Conservation (phyloP, 192 early-diverging fungal species). For the Podochytrium sp. region DNA sequence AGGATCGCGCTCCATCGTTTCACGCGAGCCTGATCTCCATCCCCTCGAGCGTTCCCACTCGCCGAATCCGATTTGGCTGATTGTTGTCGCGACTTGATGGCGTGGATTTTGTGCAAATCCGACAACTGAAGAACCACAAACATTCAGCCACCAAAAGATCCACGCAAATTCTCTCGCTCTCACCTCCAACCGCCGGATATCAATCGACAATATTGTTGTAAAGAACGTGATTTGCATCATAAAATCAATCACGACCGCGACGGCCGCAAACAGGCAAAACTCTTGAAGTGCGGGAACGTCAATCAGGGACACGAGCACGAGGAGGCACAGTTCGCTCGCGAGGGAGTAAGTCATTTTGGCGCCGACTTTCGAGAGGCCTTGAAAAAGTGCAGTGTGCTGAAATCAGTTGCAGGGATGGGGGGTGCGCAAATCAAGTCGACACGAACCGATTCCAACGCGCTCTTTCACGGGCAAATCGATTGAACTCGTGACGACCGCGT, state of each 20-base stretch:
- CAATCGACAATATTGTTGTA: slow-evolving; percentile 77
- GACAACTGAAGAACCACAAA: slow-evolving; percentile 40
- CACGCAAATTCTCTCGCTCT: too few species aligned
- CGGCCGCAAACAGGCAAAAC: slow-evolving; percentile 72
- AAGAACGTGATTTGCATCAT: slow-evolving; percentile 83
- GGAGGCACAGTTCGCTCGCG: slow-evolving; percentile 55
- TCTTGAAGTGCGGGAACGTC: slow-evolving; percentile 67
- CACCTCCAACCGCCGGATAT: slow-evolving; percentile 80
- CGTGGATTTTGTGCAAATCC: slow-evolving; percentile 45
- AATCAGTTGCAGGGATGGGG: not conserved
- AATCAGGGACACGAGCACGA: slow-evolving; percentile 62
- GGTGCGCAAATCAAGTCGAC: not conserved
- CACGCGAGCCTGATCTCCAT: too few species aligned
- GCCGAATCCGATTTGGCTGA: not conserved
- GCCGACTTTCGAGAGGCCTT: slow-evolving; percentile 70
- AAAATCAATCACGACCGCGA: slow-evolving; percentile 75
- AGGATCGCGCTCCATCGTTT: slow-evolving; percentile 39
- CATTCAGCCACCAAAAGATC: not conserved
- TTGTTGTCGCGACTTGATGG: not conserved
- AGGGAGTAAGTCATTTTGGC: slow-evolving; percentile 65
- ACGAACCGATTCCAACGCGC: slow-evolving; percentile 64
- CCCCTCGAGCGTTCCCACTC: too few species aligned
- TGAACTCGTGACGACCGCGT: slow-evolving; percentile 70
- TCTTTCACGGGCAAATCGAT: slow-evolving; percentile 75
- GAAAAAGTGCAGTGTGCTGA: not conserved